These are phyloP conservation scores for Geotrichum aggregatum DNA, from an alignment of 1,139 yeast species.

Conservation along the genomic window DNA sequence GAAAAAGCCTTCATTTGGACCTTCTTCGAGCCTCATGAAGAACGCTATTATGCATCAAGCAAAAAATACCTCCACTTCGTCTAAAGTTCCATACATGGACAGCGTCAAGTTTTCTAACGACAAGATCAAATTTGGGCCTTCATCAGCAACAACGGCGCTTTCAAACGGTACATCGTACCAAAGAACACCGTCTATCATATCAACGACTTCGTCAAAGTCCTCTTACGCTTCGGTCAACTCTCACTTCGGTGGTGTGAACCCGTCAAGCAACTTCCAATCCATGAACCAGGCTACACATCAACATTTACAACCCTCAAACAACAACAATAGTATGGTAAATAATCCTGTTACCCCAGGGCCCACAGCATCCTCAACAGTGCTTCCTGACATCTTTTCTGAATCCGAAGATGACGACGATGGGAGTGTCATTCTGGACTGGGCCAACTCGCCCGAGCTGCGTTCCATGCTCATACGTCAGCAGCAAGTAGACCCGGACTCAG, in stretches of 20 bases:
- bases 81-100: conserved; percentile 34
- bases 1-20: conserved; percentile 17
- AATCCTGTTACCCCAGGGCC: conserved; percentile 1
- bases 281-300: background rate
- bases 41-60: conserved; percentile 14
- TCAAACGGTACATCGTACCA: conserved; percentile 1
- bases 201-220: conserved; percentile 5
- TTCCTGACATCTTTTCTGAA: conserved; percentile 50
- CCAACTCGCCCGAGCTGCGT: conserved; percentile 59
- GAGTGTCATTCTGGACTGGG: conserved; percentile 64
- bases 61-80: conserved; percentile 7
- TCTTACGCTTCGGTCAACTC: conserved; percentile 8
- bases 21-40: conserved; percentile 17
- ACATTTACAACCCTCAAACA: background rate
- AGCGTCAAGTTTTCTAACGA: conserved; percentile 39
- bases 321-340: background rate
- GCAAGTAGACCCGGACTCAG: conserved; percentile 59
- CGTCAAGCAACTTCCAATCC: background rate
- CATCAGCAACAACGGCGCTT: conserved; percentile 2
- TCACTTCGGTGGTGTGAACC: background rate
- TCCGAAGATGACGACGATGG: conserved; percentile 57
- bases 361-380: conserved; percentile 27
- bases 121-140: conserved; percentile 31
- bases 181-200: background rate
- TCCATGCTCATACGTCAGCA: conserved; percentile 54